Evolutionary conservation across 768 basidiomycete genomes (phyloP), one percentile per base, ranked within the genome.

Genomic region (Hydnomerulius pinastri): DNA sequence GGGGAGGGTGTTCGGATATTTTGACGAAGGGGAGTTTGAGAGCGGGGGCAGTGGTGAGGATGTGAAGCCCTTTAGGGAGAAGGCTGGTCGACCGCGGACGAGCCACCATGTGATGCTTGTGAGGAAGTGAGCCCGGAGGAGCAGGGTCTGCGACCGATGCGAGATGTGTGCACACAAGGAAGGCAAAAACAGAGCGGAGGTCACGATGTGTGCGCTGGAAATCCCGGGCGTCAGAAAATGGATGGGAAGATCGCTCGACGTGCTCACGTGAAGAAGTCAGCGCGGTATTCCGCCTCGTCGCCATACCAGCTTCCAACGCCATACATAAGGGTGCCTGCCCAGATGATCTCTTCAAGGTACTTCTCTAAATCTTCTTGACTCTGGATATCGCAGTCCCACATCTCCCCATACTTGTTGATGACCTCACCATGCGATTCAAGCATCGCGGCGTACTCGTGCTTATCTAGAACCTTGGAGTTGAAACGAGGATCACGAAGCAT

Each of bases 181-280:
- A 0, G 81, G 75, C 15, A 87, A 50, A 71, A 87, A 86, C 24
- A 86, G 57, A 8, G 78, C 73, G 1, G 86, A 86, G 0, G 87
- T 90, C 29, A 88, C 78, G 11, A 87, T 73, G 55, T 90, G 87
- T 67, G 83, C 81, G 12, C 85, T 88, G 32, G 4, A 30, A 28
- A 25, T 44, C 6, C n/a, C 5, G 32, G n/a, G n/a, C 6, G 27
- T 58, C 48, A 59, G 59, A 44, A 7, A 24, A 9, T 21, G 7
- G 6, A 13, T 27, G n/a, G 30, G 20, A 20, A 8, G 15, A 24
- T 24, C 29, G 20, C 7, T n/a, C 9, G 17, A 18, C 55, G 44
- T 10, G 73, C 84, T 55, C 55, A 87, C 85, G 72, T 61, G 73
- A 83, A 81, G 67, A 90, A 87, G 56, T 89, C 84, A 1, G 82